phyloP scores from a whole-genome alignment of 2,329 filamentous ascomycete species.

The Fusarium robinianum region DNA sequence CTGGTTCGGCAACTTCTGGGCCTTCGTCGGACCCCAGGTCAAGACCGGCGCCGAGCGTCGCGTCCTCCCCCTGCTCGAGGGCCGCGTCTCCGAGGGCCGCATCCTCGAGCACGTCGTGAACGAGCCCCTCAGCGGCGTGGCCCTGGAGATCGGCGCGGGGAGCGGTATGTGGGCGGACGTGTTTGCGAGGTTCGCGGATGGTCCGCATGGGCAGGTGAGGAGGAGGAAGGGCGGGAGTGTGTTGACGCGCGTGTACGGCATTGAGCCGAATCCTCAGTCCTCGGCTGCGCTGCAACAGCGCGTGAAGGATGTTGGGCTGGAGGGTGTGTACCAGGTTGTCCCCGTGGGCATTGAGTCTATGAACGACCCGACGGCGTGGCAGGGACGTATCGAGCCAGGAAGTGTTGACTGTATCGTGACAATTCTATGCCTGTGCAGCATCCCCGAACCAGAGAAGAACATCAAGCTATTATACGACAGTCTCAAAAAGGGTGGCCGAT shows the following conservation, averaged over 20 bases:
- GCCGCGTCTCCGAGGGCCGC: conserved; percentile 47
- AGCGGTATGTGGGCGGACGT: conserved; percentile 64
- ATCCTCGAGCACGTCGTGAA: conserved; percentile 41
- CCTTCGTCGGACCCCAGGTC: conserved; percentile 54
- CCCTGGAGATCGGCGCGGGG: conserved; percentile 67
- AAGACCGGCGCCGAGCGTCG: conserved; percentile 46
- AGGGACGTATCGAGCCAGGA: conserved; percentile 53
- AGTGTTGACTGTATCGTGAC: conserved; percentile 64
- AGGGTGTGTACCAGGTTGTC: conserved; percentile 63
- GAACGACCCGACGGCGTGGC: conserved; percentile 46
- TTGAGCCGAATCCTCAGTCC: conserved; percentile 65
- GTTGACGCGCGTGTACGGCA: conserved; percentile 61
- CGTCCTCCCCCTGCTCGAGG: conserved; percentile 60
- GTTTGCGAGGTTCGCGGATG: conserved; percentile 45
- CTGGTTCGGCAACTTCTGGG: conserved; percentile 69
- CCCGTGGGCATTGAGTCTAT: conserved; percentile 66
- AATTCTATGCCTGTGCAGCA: conserved; percentile 65
- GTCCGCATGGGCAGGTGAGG: conserved; percentile 28
- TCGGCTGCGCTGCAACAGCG: conserved; percentile 53
- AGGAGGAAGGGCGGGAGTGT: conserved; percentile 19
- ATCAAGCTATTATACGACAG: conserved; percentile 59
- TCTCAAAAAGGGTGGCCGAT: conserved; percentile 64
- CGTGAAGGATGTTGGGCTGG: conserved; percentile 57
- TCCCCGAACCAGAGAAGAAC: conserved; percentile 62
- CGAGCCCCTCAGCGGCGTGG: conserved; percentile 52